These are phyloP conservation scores for Arachis hypogaea DNA, from an alignment of 306 rosid genomes.

Conservation along the genomic window DNA sequence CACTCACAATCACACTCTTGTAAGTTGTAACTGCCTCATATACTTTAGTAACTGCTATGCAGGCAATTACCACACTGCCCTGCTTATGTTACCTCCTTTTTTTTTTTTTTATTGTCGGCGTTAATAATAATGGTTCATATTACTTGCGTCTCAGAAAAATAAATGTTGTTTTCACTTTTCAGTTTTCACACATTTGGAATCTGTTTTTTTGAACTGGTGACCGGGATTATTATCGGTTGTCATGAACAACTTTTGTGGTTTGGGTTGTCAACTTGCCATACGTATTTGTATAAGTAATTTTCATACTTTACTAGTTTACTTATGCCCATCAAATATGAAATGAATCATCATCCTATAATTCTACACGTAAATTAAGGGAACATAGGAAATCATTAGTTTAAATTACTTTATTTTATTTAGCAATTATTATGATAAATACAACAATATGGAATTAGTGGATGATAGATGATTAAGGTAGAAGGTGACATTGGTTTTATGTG, in stretches of 20 bases:
- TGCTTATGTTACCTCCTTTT: neutral
- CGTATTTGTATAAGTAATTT: slow-evolving; percentile 9
- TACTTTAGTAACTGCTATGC: neutral
- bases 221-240: neutral
- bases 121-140: neutral
- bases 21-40: too few species aligned
- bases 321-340: too few species aligned
- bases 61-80: slow-evolving; percentile 11
- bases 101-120: slow-evolving; percentile 14
- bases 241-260: neutral
- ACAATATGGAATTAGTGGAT: too few species aligned
- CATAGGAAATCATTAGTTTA: too few species aligned
- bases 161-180: neutral
- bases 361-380: neutral
- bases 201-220: neutral
- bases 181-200: neutral
- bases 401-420: too few species aligned
- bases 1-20: neutral
- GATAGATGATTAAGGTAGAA: too few species aligned
- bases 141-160: neutral
- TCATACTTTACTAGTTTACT: neutral
- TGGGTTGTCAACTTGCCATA: neutral
- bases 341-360: neutral
- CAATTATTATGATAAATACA: too few species aligned
- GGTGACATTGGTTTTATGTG: too few species aligned